Evolutionary conservation across 129 eudicot species (phyloP).

Genomic region (Saposhnikovia divaricata): DNA sequence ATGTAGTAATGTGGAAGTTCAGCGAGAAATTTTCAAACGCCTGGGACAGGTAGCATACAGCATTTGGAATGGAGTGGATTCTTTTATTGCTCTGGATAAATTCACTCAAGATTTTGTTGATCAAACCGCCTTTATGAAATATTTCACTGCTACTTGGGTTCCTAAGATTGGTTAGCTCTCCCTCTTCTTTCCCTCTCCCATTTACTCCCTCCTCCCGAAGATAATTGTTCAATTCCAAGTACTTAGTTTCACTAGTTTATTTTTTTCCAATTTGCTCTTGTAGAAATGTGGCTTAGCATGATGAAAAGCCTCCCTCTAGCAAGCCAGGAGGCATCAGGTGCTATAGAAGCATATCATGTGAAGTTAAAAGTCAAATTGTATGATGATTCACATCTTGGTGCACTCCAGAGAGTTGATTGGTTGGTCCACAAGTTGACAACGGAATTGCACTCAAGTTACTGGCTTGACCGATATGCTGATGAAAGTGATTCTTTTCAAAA

Average conservation of each 20-base stretch:
- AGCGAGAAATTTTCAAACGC: slow-evolving; percentile 76
- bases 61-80: slow-evolving; percentile 60
- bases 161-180: slow-evolving; percentile 76
- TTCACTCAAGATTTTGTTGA: slow-evolving; percentile 71
- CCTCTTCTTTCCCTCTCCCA: neutral
- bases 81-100: slow-evolving; percentile 35
- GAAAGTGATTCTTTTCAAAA: slow-evolving; percentile 82
- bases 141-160: slow-evolving; percentile 77
- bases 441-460: slow-evolving; percentile 80
- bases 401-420: slow-evolving; percentile 92
- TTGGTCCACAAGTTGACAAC: slow-evolving; percentile 86
- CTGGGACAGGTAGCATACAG: slow-evolving; percentile 62
- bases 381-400: slow-evolving; percentile 87
- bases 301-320: slow-evolving; percentile 86
- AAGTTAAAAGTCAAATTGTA: slow-evolving; percentile 71
- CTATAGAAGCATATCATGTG: slow-evolving; percentile 93
- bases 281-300: slow-evolving; percentile 89
- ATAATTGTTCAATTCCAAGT: neutral
- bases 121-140: slow-evolving; percentile 69
- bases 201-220: neutral
- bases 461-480: slow-evolving; percentile 95
- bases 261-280: neutral
- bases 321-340: slow-evolving; percentile 90
- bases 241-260: neutral
- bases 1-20: slow-evolving; percentile 63